Percentiles rank a stretch among this genome's conserved stretches.
phyloP scores from a whole-genome alignment of 1,284 basidiomycete genomes.

The Pseudozyma sp. region DNA sequence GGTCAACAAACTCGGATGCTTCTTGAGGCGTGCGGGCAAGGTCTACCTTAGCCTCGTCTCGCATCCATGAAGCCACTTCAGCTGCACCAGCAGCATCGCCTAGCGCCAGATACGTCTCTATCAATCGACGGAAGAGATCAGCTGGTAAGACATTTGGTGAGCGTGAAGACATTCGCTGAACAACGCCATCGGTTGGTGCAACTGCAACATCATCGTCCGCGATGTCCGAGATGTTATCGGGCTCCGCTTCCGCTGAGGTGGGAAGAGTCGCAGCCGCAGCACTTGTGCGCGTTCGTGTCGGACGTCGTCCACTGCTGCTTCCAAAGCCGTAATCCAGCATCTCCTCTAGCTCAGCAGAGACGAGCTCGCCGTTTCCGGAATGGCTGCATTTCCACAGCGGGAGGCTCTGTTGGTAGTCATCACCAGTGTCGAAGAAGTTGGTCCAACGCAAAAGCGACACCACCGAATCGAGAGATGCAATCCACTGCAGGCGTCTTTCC shows the following conservation, averaged over 20 bases:
- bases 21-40: slow-evolving; percentile 9
- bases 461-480: slow-evolving; percentile 23
- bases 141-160: slow-evolving; percentile 32
- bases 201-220: not conserved
- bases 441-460: slow-evolving; percentile 41
- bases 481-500: slow-evolving; percentile 16
- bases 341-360: slow-evolving; percentile 29
- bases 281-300: not conserved
- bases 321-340: slow-evolving; percentile 14
- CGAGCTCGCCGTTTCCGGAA: slow-evolving; percentile 16
- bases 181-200: slow-evolving; percentile 5
- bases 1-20: slow-evolving; percentile 20
- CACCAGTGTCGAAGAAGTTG: slow-evolving; percentile 35
- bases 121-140: slow-evolving; percentile 24
- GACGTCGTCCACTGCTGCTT: not conserved
- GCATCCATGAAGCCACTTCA: slow-evolving; percentile 51
- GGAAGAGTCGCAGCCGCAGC: slow-evolving; percentile 19
- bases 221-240: not conserved
- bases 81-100: slow-evolving; percentile 39
- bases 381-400: slow-evolving; percentile 34
- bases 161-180: slow-evolving; percentile 1
- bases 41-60: slow-evolving; percentile 43
- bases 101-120: slow-evolving; percentile 35
- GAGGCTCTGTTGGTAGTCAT: slow-evolving; percentile 23
- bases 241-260: not conserved